These are phyloP conservation scores for Gossypium stocksii DNA, from an alignment of 345 rosid genomes.

Conservation along the genomic window DNA sequence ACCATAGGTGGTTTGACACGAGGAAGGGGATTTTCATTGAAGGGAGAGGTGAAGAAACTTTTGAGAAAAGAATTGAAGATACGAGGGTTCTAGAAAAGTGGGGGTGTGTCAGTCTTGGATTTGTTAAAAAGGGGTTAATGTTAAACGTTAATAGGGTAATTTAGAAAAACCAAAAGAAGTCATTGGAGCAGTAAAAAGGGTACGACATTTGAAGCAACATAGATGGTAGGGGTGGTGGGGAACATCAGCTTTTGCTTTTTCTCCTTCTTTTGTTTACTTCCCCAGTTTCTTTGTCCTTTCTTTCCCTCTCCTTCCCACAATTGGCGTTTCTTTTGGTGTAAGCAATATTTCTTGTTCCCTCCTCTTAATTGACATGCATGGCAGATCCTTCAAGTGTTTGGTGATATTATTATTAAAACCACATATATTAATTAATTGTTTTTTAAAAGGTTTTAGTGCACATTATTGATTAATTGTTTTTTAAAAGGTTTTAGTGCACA, in stretches of 20 bases:
- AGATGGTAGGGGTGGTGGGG: constrained; percentile 51
- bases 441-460: too few relatives aligned
- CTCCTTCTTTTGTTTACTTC: not conserved
- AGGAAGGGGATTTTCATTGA: constrained; percentile 18
- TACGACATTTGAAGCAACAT: constrained; percentile 30
- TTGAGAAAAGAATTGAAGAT: not conserved
- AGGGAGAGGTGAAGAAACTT: not conserved
- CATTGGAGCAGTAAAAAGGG: constrained; percentile 38
- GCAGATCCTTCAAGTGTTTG: not conserved
- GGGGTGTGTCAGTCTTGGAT: not conserved
- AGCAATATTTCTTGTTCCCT: constrained; percentile 46
- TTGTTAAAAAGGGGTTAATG: not conserved
- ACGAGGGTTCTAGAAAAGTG: constrained; percentile 8
- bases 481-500: too few relatives aligned
- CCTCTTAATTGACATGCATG: constrained; percentile 3
- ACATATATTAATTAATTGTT: too few relatives aligned
- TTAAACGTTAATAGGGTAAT: not conserved
- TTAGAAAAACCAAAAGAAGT: constrained; percentile 23
- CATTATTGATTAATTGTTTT: too few relatives aligned
- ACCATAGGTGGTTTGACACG: not conserved
- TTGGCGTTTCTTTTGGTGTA: constrained; percentile 43
- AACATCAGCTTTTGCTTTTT: constrained; percentile 33
- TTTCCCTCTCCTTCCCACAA: not conserved
- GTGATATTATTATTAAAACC: not conserved
- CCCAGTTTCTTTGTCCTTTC: not conserved